phyloP scores from a whole-genome alignment of 2,329 filamentous ascomycete species.

The Arthrinium phaeospermum region DNA sequence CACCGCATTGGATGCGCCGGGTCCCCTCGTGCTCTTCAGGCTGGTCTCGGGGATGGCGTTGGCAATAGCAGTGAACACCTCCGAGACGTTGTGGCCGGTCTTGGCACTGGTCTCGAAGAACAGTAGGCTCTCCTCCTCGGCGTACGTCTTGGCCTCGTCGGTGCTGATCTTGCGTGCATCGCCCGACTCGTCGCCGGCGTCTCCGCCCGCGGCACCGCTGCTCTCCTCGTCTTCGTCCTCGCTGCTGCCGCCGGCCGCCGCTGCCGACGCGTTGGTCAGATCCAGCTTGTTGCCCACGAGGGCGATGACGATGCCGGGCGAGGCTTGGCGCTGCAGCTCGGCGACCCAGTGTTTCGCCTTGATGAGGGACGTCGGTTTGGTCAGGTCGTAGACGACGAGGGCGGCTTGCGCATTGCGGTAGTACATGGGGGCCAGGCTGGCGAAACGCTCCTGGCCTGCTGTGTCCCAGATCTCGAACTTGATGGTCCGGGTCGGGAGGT shows the following conservation, averaged over 20 bases:
- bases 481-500: slow-evolving; percentile 89
- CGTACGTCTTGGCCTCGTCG: slow-evolving; percentile 91
- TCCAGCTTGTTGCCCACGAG: slow-evolving; percentile 97
- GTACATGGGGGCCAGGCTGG: slow-evolving; percentile 97
- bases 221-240: slow-evolving; percentile 55
- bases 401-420: slow-evolving; percentile 98
- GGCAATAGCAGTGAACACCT: slow-evolving; percentile 97
- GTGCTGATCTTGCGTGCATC: slow-evolving; percentile 88
- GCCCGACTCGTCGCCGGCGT: slow-evolving; percentile 60
- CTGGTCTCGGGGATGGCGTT: slow-evolving; percentile 98
- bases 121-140: slow-evolving; percentile 89
- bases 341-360: slow-evolving; percentile 99
- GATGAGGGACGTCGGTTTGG: slow-evolving; percentile 90
- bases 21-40: slow-evolving; percentile 84
- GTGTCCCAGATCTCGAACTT: slow-evolving; percentile 99
- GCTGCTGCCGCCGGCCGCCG: not conserved
- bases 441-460: slow-evolving; percentile 96
- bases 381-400: slow-evolving; percentile 97
- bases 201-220: slow-evolving; percentile 55
- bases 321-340: slow-evolving; percentile 94
- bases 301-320: slow-evolving; percentile 94
- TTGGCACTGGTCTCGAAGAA: slow-evolving; percentile 99
- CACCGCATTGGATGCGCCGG: slow-evolving; percentile 63
- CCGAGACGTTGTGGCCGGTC: slow-evolving; percentile 90
- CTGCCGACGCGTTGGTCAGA: slow-evolving; percentile 66